Conservation (phyloP, 164 flowering plant genomes). For the Vitis amurensis region DNA sequence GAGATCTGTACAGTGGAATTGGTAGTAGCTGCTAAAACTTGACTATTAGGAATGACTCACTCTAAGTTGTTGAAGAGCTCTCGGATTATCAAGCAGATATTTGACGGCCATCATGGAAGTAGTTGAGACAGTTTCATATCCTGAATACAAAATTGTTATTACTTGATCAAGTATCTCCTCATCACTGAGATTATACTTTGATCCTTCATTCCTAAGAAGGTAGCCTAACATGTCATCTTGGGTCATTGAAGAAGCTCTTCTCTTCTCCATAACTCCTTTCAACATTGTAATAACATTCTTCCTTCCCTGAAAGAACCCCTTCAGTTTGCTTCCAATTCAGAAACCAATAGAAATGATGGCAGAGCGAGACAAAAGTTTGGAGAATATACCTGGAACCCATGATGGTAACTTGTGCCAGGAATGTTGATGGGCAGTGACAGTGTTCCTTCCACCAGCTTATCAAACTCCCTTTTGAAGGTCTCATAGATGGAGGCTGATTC, state of each 20-base stretch:
- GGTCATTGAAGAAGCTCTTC: slow-evolving; percentile 40
- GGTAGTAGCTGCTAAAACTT: too few relatives aligned
- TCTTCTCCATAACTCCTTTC: slow-evolving; percentile 38
- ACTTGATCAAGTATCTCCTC: slow-evolving; percentile 66
- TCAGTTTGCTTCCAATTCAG: background rate
- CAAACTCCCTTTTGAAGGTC: slow-evolving; percentile 71
- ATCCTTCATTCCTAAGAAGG: slow-evolving; percentile 32
- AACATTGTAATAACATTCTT: slow-evolving; percentile 37
- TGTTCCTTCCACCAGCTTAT: slow-evolving; percentile 80
- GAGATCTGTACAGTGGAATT: too few relatives aligned
- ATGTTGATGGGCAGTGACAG: slow-evolving; percentile 87
- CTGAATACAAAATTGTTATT: slow-evolving; percentile 62
- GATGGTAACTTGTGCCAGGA: slow-evolving; percentile 80
- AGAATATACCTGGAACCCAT: slow-evolving; percentile 64
- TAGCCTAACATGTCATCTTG: slow-evolving; percentile 52
- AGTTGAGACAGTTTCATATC: slow-evolving; percentile 70
- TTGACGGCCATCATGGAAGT: slow-evolving; percentile 79
- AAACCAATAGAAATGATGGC: background rate
- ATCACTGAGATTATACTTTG: slow-evolving; percentile 38
- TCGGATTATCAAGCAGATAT: slow-evolving; percentile 66
- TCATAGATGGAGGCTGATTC: slow-evolving; percentile 45
- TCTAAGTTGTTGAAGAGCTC: slow-evolving; percentile 55
- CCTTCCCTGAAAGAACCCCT: slow-evolving; percentile 43
- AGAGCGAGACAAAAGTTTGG: background rate
- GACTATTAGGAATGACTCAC: slow-evolving; percentile 26